Conservation (phyloP, 208 protist species). For the Trypanosoma platydactyli region DNA sequence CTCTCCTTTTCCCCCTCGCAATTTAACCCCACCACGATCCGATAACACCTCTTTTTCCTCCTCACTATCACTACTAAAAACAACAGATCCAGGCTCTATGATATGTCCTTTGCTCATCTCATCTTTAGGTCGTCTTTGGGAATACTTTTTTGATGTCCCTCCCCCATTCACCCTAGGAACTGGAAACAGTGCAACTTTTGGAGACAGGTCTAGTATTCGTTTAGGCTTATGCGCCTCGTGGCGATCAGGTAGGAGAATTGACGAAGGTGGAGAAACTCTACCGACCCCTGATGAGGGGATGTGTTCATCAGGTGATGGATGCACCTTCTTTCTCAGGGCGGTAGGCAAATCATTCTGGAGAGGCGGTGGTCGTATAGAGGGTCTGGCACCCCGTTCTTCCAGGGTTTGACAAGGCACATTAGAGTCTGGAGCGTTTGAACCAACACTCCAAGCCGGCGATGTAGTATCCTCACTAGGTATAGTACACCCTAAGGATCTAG, state of each 20-base stretch:
- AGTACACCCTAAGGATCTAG: not conserved
- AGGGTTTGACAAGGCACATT: no score
- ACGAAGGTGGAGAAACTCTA: no score
- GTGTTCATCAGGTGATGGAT: no score
- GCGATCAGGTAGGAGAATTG: no score
- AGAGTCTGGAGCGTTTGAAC: not conserved
- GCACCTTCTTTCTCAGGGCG: no score
- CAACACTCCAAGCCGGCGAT: not conserved
- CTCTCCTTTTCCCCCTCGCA: not conserved
- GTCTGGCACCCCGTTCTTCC: no score
- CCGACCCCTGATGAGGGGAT: no score
- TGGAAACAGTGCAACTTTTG: not conserved
- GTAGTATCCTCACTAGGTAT: not conserved
- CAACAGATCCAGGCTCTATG: slow-evolving; percentile 4
- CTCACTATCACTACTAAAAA: slow-evolving; percentile 8
- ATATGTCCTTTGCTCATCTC: not conserved
- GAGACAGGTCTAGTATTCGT: not conserved
- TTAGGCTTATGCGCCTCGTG: no score
- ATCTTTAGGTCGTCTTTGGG: not conserved
- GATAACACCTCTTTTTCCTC: not conserved
- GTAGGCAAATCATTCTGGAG: no score
- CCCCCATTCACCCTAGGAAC: not conserved
- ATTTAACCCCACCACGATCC: not conserved
- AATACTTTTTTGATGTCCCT: not conserved
- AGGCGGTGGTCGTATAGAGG: no score